Percentiles rank a stretch among this genome's conserved stretches.
Evolutionary conservation across 2,329 filamentous ascomycete genomes (phyloP).

Genomic region (Alternaria arborescens): DNA sequence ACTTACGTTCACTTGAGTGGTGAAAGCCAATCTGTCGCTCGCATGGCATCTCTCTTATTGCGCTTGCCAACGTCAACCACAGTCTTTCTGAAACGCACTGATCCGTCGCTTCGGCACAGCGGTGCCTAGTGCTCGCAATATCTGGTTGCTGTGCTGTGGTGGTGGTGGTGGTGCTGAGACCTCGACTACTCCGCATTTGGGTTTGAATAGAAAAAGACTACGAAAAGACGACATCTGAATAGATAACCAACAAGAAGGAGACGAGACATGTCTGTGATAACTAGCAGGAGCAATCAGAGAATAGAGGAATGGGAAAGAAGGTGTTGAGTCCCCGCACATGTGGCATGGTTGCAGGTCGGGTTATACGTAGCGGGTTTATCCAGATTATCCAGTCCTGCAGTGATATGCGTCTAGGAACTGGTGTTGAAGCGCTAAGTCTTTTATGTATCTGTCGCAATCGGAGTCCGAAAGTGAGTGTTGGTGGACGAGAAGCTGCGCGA

Average conservation of each 20-base stretch:
- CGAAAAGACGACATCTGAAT: conserved; percentile 27
- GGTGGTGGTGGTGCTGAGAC: conserved; percentile 31
- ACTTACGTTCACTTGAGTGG: conserved; percentile 16
- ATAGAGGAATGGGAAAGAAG: not conserved
- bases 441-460: not conserved
- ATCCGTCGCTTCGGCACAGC: conserved; percentile 11
- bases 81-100: conserved; percentile 15
- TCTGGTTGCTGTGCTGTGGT: conserved; percentile 9
- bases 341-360: conserved; percentile 7
- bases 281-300: not conserved
- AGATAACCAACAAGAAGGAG: conserved; percentile 20
- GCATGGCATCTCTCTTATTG: not conserved
- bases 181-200: conserved; percentile 33
- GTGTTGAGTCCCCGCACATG: not conserved
- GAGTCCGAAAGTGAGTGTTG: not conserved
- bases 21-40: conserved; percentile 22
- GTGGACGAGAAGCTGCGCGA: not conserved
- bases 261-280: conserved; percentile 25
- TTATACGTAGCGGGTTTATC: conserved; percentile 8
- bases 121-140: not conserved
- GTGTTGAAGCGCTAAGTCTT: not conserved
- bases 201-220: conserved; percentile 44
- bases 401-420: not conserved
- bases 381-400: not conserved
- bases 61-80: conserved; percentile 7